Conservation (phyloP, 2,329 filamentous ascomycete species). For the Atkinsonella texensis region DNA sequence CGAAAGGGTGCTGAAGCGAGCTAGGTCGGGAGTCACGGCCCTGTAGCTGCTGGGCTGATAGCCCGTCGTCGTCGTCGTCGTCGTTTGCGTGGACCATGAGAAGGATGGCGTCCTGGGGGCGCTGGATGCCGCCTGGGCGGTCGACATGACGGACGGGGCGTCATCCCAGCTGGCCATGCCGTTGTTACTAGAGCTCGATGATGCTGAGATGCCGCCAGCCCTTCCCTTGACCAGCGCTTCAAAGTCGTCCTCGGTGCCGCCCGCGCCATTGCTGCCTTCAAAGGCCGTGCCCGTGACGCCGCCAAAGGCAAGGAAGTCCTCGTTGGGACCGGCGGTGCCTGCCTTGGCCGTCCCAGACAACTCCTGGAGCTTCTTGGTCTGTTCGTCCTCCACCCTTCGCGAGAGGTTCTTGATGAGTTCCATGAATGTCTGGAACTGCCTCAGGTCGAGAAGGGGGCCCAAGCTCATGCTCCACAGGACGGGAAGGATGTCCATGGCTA, state of each 20-base stretch:
- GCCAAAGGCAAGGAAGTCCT: constrained; percentile 63
- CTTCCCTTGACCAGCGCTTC: constrained; percentile 76
- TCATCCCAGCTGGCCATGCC: constrained; percentile 38
- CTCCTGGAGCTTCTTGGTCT: constrained; percentile 78
- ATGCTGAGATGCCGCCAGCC: constrained; percentile 19
- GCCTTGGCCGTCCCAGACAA: constrained; percentile 50
- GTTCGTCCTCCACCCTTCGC: constrained; percentile 72
- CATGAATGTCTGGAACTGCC: constrained; percentile 88
- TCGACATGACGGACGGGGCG: constrained; percentile 21
- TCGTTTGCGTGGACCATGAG: constrained; percentile 50
- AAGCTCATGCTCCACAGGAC: constrained; percentile 86
- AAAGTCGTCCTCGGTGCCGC: constrained; percentile 61
- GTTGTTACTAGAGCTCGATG: constrained; percentile 30
- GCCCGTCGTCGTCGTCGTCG: constrained; percentile 16
- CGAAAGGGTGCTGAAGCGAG: constrained; percentile 40
- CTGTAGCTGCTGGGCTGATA: constrained; percentile 31
- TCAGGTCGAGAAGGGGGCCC: constrained; percentile 74
- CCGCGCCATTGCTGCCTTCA: constrained; percentile 30
- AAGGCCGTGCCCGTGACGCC: constrained; percentile 50
- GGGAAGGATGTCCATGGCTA: constrained; percentile 82
- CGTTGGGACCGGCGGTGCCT: constrained; percentile 35
- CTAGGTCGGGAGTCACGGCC: constrained; percentile 48
- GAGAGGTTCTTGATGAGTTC: constrained; percentile 72
- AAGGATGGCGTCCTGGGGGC: constrained; percentile 39
- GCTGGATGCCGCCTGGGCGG: constrained; percentile 20